Base-by-base conservation (phyloP, 2,329 filamentous ascomycete genomes). In the Sporothrix brasiliensis region DNA sequence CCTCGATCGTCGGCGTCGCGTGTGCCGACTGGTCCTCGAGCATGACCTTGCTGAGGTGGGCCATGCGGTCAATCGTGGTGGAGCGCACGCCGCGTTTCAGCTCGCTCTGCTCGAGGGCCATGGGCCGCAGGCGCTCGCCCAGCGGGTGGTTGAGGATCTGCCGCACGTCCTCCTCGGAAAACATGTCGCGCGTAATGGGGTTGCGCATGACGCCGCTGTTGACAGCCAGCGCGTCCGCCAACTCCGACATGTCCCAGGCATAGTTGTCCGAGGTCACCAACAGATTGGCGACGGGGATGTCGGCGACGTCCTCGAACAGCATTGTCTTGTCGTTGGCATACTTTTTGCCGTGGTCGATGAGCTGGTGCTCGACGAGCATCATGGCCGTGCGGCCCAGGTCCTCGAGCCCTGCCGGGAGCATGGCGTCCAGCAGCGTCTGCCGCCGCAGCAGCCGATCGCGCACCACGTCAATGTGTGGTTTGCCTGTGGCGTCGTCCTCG, bases 211-310 rank as follows among this genome's bases (percentile, higher is more conserved):
- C 76, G 63, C 75, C 76, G 52, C 70, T 56, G 67, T 75, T 74
- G 69, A 66, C 66, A 49, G 67, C 56, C 52, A 79, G 73, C 4
- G 76, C 74, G 58, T 76, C 73, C 19, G 75, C 75, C 16, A 79
- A 68, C 69, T 76, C 74, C 72, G 76, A 73, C 70, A 79, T 74
- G 50, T 97, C 92, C 79, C 72, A 74, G 50, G 72, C 73, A 53
- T 73, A 74, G 68, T 72, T 73, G 72, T 74, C 73, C 21, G 70
- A 65, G 14, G 72, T 74, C 14, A 72, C 73, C 24, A 74, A 49
- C 54, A 74, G 65, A n/a, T 69, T 69, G 14, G 27, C 71, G 13
- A 53, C 50, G n/a, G 68, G 50, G 21, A 74, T 73, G 39, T 71
- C 67, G 9, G 54, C 56, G 21, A 73, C 71, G 24, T 58, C 41